These are phyloP conservation scores for Fraxinus angustifolia DNA, from an alignment of 305 asterid species.

Conservation along the genomic window DNA sequence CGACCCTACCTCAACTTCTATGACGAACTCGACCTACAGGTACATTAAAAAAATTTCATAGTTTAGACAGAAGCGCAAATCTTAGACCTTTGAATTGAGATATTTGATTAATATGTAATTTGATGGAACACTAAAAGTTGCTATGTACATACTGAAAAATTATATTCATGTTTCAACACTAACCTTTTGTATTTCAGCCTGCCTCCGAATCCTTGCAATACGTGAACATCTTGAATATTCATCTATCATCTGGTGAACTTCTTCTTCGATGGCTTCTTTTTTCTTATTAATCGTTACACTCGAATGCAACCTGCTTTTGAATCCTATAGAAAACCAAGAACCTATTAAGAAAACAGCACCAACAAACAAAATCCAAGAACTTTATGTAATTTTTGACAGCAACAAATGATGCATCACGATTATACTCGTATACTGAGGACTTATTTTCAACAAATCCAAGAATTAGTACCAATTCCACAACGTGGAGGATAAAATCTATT, in stretches of 20 bases:
- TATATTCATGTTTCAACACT: not conserved
- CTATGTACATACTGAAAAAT: not conserved
- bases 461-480: conserved; percentile 26
- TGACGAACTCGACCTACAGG: conserved; percentile 43
- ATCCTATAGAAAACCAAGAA: conserved; percentile 15
- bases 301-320: conserved; percentile 37
- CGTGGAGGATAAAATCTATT: not conserved
- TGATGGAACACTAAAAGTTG: not conserved
- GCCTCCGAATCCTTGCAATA: conserved; percentile 25
- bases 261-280: conserved; percentile 33
- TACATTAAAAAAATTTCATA: not conserved
- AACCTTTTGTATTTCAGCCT: conserved; percentile 40
- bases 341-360: not conserved
- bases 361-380: not conserved
- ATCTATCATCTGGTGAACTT: conserved; percentile 19
- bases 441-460: not conserved
- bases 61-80: not conserved
- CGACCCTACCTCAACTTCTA: conserved; percentile 42
- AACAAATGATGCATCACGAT: not conserved
- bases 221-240: conserved; percentile 27
- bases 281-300: conserved; percentile 41
- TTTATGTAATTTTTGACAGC: not conserved
- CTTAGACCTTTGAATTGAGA: not conserved
- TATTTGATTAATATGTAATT: not conserved
- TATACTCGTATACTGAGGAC: not conserved